These are phyloP conservation scores for Claviceps digitariae DNA, from an alignment of 2,329 filamentous ascomycete genomes.

Conservation along the genomic window DNA sequence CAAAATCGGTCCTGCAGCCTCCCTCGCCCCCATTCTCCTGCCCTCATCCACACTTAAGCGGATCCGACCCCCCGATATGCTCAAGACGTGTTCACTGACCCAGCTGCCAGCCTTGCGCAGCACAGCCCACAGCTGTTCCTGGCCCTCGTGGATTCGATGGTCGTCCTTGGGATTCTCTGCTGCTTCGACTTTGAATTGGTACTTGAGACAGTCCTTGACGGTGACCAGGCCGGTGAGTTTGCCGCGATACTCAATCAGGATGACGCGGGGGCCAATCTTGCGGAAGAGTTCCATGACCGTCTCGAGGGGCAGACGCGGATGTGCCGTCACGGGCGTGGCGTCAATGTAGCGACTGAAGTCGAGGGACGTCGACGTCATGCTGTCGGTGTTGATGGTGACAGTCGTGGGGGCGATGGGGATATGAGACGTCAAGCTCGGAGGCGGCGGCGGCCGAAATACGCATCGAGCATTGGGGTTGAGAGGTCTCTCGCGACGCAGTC, in stretches of 20 bases:
- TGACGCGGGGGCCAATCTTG: constrained; percentile 89
- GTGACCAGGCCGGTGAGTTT: constrained; percentile 76
- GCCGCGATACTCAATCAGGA: constrained; percentile 83
- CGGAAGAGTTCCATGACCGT: constrained; percentile 98
- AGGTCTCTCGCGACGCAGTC: constrained; percentile 55
- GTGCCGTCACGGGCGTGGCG: constrained; percentile 75
- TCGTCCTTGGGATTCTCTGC: constrained; percentile 59
- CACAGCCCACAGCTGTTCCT: constrained; percentile 52
- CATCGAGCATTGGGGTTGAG: constrained; percentile 59
- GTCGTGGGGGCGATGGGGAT: constrained; percentile 28
- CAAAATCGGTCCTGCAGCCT: constrained; percentile 16
- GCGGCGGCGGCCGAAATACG: constrained; percentile 45
- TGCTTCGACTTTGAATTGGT: constrained; percentile 91
- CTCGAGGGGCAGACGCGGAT: constrained; percentile 81
- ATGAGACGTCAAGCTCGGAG: constrained; percentile 13
- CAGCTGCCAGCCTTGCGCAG: constrained; percentile 41
- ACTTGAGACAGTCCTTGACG: constrained; percentile 92
- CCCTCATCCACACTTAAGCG: constrained; percentile 30
- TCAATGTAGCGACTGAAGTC: constrained; percentile 86
- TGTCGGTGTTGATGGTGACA: constrained; percentile 43
- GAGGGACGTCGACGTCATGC: constrained; percentile 43
- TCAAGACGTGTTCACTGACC: constrained; percentile 42
- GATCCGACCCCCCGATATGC: constrained; percentile 42
- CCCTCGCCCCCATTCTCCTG: constrained; percentile 31
- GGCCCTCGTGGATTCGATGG: constrained; percentile 37